Evolutionary conservation across 106 monocot genomes (phyloP).

Genomic region (Xerophyta viscosa): DNA sequence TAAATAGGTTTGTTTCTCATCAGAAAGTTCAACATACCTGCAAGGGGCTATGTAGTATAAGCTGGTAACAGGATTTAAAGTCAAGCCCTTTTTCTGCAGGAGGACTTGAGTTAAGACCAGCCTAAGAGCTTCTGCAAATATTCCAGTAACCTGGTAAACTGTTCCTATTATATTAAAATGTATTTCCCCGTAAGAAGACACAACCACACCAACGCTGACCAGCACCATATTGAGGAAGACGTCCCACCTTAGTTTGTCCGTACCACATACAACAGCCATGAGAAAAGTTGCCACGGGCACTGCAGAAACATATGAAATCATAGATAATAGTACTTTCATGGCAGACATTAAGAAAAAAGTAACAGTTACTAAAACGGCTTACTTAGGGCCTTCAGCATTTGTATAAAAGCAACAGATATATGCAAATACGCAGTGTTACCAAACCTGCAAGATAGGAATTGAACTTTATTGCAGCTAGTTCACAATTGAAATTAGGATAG

Average conservation of each 20-base stretch:
- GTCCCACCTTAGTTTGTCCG: conserved; percentile 81
- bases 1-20: no score
- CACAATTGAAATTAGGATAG: not conserved
- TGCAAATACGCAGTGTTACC: conserved; percentile 88
- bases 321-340: not conserved
- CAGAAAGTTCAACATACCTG: no score
- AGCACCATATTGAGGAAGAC: conserved; percentile 89
- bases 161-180: conserved; percentile 88
- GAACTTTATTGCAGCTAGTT: not conserved
- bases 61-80: conserved; percentile 88
- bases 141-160: conserved; percentile 81
- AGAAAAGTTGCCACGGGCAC: conserved; percentile 97
- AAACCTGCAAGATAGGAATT: conserved; percentile 48
- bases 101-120: conserved; percentile 95
- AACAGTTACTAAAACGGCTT: conserved; percentile 20
- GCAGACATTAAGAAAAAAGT: not conserved
- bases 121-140: conserved; percentile 94
- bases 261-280: conserved; percentile 87
- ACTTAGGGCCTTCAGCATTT: conserved; percentile 98
- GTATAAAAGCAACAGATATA: conserved; percentile 91
- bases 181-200: conserved; percentile 95
- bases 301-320: conserved; percentile 16
- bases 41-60: conserved; percentile 98
- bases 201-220: conserved; percentile 89
- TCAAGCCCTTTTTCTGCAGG: conserved; percentile 91